Percentiles rank a stretch among this genome's conserved stretches.
phyloP scores from a whole-genome alignment of 164 flowering plant species.

The Liquidambar formosana region DNA sequence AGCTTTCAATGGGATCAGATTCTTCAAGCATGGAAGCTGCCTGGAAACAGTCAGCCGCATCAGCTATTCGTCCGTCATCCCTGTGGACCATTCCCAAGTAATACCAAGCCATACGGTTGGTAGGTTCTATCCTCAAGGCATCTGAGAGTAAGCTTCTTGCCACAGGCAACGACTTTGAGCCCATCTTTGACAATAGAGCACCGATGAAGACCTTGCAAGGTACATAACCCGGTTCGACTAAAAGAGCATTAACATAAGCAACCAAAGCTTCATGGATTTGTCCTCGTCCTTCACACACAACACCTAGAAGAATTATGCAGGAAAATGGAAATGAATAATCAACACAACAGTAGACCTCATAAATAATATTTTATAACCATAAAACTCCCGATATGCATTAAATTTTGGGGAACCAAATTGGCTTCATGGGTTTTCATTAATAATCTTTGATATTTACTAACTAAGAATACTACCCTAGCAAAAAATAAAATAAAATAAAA shows the following conservation, averaged over 20 bases:
- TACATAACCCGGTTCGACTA: conserved; percentile 59
- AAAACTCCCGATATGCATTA: too few species aligned
- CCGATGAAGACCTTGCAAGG: conserved; percentile 69
- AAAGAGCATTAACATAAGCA: conserved; percentile 51
- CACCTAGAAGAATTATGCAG: conserved; percentile 42
- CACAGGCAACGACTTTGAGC: conserved; percentile 56
- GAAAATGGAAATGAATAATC: not conserved
- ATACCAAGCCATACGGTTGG: conserved; percentile 83
- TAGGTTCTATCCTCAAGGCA: conserved; percentile 87
- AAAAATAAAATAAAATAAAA: too few species aligned
- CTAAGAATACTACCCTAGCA: too few species aligned
- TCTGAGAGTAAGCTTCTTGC: conserved; percentile 86
- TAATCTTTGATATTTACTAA: not conserved
- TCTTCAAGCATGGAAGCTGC: conserved; percentile 97
- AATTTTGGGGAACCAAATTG: not conserved
- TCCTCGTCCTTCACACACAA: conserved; percentile 61
- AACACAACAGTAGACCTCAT: not conserved
- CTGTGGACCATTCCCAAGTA: conserved; percentile 77
- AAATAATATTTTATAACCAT: too few species aligned
- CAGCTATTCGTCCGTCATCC: conserved; percentile 72
- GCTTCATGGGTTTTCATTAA: not conserved
- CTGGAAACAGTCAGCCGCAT: conserved; percentile 93
- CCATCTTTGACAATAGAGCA: conserved; percentile 54
- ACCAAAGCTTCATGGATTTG: conserved; percentile 45
- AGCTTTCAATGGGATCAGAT: conserved; percentile 85